Evolutionary conservation across 2,329 filamentous ascomycete genomes (phyloP).

Genomic region (Alternaria consortialis): DNA sequence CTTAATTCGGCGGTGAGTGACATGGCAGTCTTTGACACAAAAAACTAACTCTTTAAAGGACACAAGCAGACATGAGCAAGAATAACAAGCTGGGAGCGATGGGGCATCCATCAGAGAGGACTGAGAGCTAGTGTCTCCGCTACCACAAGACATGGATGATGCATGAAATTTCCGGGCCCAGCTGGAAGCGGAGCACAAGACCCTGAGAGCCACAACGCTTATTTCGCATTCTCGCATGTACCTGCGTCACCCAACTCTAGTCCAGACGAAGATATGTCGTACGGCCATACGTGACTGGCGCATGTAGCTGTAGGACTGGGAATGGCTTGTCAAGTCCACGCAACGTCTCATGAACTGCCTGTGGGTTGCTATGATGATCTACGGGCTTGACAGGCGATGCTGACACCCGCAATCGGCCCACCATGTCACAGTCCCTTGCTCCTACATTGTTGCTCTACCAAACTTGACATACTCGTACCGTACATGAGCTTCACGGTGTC

Average conservation of each 20-base stretch:
- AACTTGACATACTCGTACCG: neutral
- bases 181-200: constrained; percentile 21
- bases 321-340: neutral
- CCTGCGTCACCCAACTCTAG: constrained; percentile 18
- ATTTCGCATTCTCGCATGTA: constrained; percentile 18
- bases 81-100: neutral
- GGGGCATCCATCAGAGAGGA: neutral
- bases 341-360: neutral
- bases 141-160: constrained; percentile 23
- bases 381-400: neutral
- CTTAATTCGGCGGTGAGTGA: constrained; percentile 23
- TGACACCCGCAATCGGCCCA: constrained; percentile 1
- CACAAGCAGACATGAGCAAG: constrained; percentile 1
- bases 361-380: constrained; percentile 2
- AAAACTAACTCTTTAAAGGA: constrained; percentile 2
- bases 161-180: constrained; percentile 26
- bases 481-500: neutral
- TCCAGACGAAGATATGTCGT: neutral
- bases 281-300: neutral
- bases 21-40: constrained; percentile 23
- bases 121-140: constrained; percentile 16
- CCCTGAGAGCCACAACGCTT: constrained; percentile 21
- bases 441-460: neutral
- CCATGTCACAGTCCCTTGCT: constrained; percentile 1
- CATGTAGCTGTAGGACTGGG: neutral